Percentiles rank a stretch among this genome's conserved stretches.
phyloP scores from a whole-genome alignment of 2,329 filamentous ascomycete species.

The Fusarium proliferatum region DNA sequence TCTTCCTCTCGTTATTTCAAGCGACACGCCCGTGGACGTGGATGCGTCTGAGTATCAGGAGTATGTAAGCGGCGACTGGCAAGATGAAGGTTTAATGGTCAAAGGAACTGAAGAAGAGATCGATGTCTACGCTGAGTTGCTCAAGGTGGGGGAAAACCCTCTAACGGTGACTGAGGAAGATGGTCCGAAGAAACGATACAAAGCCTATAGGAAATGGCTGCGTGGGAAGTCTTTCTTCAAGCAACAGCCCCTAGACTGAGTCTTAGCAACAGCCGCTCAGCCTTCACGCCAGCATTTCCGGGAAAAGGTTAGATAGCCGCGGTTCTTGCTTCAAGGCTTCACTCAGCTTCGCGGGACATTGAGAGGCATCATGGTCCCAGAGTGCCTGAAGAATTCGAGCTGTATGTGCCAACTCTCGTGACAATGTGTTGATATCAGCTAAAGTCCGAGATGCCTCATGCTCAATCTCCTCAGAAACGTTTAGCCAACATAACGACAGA shows the following conservation, averaged over 20 bases:
- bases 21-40: conserved; percentile 70
- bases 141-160: conserved; percentile 82
- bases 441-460: not conserved
- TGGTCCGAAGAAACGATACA: conserved; percentile 91
- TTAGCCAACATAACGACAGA: conserved; percentile 71
- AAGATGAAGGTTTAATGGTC: conserved; percentile 66
- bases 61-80: conserved; percentile 78
- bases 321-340: conserved; percentile 43
- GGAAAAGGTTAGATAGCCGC: conserved; percentile 47
- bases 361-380: conserved; percentile 34
- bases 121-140: conserved; percentile 77
- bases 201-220: conserved; percentile 95
- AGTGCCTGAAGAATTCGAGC: conserved; percentile 39
- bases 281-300: not conserved
- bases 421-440: conserved; percentile 13
- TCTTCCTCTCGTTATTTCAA: conserved; percentile 83
- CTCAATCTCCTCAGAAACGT: conserved; percentile 59
- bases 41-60: conserved; percentile 78
- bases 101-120: conserved; percentile 60
- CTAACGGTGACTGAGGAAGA: conserved; percentile 91
- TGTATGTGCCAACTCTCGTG: conserved; percentile 29
- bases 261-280: not conserved
- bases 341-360: conserved; percentile 19
- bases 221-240: conserved; percentile 96
- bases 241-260: conserved; percentile 75